Evolutionary conservation across 2,329 filamentous ascomycete genomes (phyloP).

Genomic region (Aureobasidium sp.): DNA sequence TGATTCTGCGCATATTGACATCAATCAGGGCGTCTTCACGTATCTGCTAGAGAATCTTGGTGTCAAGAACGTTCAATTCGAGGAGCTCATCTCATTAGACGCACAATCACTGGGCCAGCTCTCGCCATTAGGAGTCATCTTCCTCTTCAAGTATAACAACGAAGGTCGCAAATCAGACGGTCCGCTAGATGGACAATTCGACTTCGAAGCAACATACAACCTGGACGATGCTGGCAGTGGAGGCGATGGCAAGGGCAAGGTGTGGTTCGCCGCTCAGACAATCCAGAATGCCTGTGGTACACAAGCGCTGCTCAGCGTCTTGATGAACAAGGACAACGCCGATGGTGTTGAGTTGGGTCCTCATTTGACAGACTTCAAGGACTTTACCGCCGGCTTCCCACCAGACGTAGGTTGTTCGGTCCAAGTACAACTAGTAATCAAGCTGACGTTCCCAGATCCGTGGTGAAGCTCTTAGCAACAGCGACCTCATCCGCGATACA

Average conservation of each 20-base stretch:
- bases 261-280: constrained; percentile 95
- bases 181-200: constrained; percentile 75
- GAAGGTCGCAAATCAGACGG: constrained; percentile 54
- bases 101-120: constrained; percentile 61
- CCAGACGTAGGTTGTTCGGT: constrained; percentile 33
- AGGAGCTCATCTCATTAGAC: constrained; percentile 88
- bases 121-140: constrained; percentile 66
- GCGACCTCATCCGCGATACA: constrained; percentile 48
- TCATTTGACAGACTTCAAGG: constrained; percentile 67
- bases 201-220: constrained; percentile 53
- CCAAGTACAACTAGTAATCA: no score
- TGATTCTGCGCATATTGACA: not conserved
- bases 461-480: constrained; percentile 64
- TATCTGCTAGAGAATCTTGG: constrained; percentile 89
- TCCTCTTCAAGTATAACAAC: constrained; percentile 94
- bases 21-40: constrained; percentile 78
- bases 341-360: constrained; percentile 60
- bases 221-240: constrained; percentile 32
- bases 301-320: constrained; percentile 83
- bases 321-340: constrained; percentile 62
- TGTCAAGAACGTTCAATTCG: constrained; percentile 89
- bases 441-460: constrained; percentile 41
- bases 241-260: constrained; percentile 21
- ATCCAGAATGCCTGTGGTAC: constrained; percentile 99
- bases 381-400: constrained; percentile 79